A percentile compares a stretch with the other conserved stretches of the same genome.
Conservation (phyloP, 2,329 filamentous ascomycete genomes). For the Pyrenophora tritici-repentis region DNA sequence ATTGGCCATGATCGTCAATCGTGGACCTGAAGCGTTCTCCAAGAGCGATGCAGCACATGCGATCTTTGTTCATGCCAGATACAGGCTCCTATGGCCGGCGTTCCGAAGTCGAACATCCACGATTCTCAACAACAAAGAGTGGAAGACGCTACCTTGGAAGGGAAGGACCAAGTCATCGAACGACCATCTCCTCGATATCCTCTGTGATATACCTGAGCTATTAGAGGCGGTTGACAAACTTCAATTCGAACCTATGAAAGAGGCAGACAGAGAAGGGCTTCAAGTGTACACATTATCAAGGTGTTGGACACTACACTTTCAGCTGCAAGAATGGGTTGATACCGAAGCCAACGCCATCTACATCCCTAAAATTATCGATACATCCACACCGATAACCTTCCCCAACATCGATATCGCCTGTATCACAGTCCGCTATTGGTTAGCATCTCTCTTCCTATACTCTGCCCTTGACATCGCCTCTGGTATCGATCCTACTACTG, state of each 20-base stretch:
- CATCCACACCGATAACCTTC: conserved; percentile 20
- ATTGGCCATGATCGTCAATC: conserved; percentile 25
- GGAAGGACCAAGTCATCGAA: conserved; percentile 38
- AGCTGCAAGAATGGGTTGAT: conserved; percentile 26
- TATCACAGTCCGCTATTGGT: conserved; percentile 34
- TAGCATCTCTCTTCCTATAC: conserved; percentile 28
- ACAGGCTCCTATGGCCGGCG: conserved; percentile 24
- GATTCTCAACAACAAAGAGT: conserved; percentile 37
- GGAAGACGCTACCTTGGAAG: conserved; percentile 46
- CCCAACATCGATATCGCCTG: conserved; percentile 22
- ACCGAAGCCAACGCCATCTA: conserved; percentile 20
- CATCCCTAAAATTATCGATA: conserved; percentile 13
- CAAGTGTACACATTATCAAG: conserved; percentile 13
- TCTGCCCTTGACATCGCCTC: conserved; percentile 21
- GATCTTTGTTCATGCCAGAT: conserved; percentile 32
- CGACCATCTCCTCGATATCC: conserved; percentile 43
- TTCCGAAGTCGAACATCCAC: conserved; percentile 46
- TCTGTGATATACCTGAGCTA: conserved; percentile 39
- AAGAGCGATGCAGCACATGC: conserved; percentile 23
- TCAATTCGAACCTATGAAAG: not conserved
- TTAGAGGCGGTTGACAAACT: conserved; percentile 37
- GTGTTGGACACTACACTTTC: conserved; percentile 27
- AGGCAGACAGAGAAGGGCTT: conserved; percentile 6
- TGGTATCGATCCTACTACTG: conserved; percentile 10
- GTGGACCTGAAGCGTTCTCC: conserved; percentile 25